Base-by-base conservation (phyloP, 2,329 filamentous ascomycete genomes). In the Xylaria hypoxylon region DNA sequence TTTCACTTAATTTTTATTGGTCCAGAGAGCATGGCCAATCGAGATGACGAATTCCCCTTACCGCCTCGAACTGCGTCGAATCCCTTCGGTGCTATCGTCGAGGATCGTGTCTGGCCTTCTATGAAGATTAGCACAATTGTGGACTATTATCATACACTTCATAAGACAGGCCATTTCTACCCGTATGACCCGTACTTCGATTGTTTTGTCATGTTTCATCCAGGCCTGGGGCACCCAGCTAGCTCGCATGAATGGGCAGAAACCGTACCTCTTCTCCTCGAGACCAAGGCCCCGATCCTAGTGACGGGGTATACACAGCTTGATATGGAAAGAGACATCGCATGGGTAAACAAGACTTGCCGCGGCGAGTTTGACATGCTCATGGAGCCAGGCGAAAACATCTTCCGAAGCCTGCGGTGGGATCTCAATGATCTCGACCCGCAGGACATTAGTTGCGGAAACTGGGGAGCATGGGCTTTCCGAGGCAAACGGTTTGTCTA, bases 121-220 rank as follows among this genome's bases (percentile, higher is more conserved):
- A 89, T 98, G 88, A 99, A 99, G 84, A 97, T 99, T 76, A 96
- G 91, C 78, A 99, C 96, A 0, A 97, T 94, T 75, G 95, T 98
- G 58, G 96, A 99, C 74, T 97, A 99, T 82, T 99, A 96, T 83
- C 95, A 99, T 80, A 98, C 93, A 2, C 88, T 99, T 73, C 95
- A 99, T 82, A 89, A 94, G 77, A 92, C 95, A 0, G 91, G 93
- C 53, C 87, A 94, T 77, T 99, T 98, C 82, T 89, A 92, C 64
- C 96, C 96, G 0, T 97, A 96, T 77, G 96, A 99, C 77, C 96
- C 96, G 0, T 99, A 99, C 82, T 97, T 99, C 79, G 96, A 99
- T 83, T 96, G 92, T 79, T 97, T 99, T 77, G 90, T 99, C 75
- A 87, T 97, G 58, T 99, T 98, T 85, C 96, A 99, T 76, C 96